Base-by-base conservation (phyloP, 2,329 filamentous ascomycete genomes). In the Colletotrichum sp. region DNA sequence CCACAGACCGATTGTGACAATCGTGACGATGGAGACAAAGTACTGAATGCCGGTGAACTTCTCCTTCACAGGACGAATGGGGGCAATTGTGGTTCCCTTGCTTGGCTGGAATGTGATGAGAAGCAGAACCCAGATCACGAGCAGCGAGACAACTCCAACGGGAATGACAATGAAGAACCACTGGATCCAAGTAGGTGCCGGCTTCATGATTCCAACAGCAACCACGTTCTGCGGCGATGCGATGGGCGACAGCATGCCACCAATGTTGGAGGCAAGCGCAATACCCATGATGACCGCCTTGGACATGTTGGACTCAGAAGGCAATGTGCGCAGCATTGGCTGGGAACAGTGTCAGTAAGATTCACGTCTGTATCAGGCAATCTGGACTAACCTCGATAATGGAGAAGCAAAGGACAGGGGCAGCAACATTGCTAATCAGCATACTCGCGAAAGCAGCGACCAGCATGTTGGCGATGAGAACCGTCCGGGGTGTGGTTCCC, bases 381-480 rank as follows among this genome's bases (percentile, higher is more conserved):
- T n/a, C 10, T n/a, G 21, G 21, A 80, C 89, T 79, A 84, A 95
- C 94, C 90, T 98, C 96, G 75, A 99, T 98, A 81, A 99, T 98
- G 24, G 96, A 98, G 84, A 97, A 98, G 87, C 97, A 99, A 48
- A 99, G 90, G 12, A 99, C 97, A 0, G 97, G 97, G 2, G 97
- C 96, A 2, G 97, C 97, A 32, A 99, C 97, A 79, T 99, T 99
- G 86, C 96, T 98, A 81, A 99, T 98, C 89, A 98, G 95, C 97
- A 99, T 99, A 80, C 96, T 98, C 10, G 97, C 94, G 83, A 99
- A 97, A 81, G 97, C 97, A 71, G 96, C 96, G 56, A 99, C 97
- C 80, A 98, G 96, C 97, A 99, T 99, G 86, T 96, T 98, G 69
- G 96, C 97, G n/a, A 99, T 86, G 6, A 99, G 89, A 5, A 99